These are phyloP conservation scores for Pseudogymnoascus sp. DNA, from an alignment of 2,329 filamentous ascomycete species.

Conservation along the genomic window DNA sequence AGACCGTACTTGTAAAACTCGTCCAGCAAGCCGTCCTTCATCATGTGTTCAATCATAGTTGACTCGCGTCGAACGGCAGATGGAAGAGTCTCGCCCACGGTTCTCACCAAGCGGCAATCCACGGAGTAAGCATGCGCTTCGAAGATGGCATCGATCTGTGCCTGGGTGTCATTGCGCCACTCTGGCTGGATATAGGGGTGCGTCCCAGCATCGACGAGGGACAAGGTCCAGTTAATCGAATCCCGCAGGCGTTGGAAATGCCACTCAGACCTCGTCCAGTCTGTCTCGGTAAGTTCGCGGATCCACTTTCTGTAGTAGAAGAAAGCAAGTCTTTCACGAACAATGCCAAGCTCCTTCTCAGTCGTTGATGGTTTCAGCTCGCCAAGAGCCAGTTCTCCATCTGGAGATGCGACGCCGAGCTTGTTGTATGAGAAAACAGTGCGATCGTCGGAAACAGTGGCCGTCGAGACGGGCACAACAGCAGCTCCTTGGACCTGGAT, in stretches of 20 bases:
- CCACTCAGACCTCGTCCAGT: constrained; percentile 12
- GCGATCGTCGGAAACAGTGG: constrained; percentile 19
- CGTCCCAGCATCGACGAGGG: constrained; percentile 10
- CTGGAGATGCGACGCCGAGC: constrained; percentile 15
- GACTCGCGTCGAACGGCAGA: constrained; percentile 16
- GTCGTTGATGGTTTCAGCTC: constrained; percentile 15
- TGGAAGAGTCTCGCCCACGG: constrained; percentile 12
- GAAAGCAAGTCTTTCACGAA: constrained; percentile 14
- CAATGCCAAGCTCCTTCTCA: constrained; percentile 13
- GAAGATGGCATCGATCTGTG: background rate
- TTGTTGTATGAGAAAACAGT: constrained; percentile 18
- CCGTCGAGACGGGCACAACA: constrained; percentile 17
- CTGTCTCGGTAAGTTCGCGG: constrained; percentile 11
- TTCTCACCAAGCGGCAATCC: constrained; percentile 10
- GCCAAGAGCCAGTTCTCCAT: constrained; percentile 13
- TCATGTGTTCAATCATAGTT: constrained; percentile 20
- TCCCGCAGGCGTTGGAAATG: constrained; percentile 11
- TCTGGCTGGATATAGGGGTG: constrained; percentile 15
- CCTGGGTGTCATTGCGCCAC: constrained; percentile 12
- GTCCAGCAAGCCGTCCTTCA: constrained; percentile 13
- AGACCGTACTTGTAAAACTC: constrained; percentile 40
- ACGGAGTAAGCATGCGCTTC: background rate
- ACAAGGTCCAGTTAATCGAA: constrained; percentile 3
- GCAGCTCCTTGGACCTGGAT: constrained; percentile 20
- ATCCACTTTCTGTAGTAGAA: constrained; percentile 13